Percentiles rank a stretch among this genome's conserved stretches.
Evolutionary conservation across 2,329 filamentous ascomycete genomes (phyloP).

Genomic region (Aspergillus sp.): DNA sequence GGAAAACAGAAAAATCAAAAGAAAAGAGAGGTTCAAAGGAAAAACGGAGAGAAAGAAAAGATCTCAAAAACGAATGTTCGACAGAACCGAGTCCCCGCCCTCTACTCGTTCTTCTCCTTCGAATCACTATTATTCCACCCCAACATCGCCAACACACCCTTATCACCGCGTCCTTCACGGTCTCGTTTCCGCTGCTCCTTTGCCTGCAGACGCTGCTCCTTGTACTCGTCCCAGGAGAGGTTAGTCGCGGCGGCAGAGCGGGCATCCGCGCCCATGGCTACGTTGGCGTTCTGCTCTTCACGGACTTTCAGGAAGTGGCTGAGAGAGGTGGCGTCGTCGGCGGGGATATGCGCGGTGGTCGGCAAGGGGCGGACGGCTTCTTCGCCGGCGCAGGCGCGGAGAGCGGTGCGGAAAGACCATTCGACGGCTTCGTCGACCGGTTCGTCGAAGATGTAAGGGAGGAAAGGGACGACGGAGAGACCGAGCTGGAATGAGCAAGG

Average conservation of each 20-base stretch:
- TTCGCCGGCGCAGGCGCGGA: slow-evolving; percentile 69
- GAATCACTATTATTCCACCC: slow-evolving; percentile 4
- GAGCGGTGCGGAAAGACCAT: slow-evolving; percentile 82
- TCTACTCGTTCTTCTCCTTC: slow-evolving; percentile 20
- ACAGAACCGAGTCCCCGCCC: no score
- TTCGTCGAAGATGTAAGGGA: slow-evolving; percentile 84
- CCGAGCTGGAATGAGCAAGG: slow-evolving; percentile 49
- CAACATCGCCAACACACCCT: slow-evolving; percentile 14
- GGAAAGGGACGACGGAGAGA: slow-evolving; percentile 73
- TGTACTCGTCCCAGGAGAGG: slow-evolving; percentile 38
- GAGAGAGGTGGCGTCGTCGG: slow-evolving; percentile 21
- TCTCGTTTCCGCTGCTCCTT: slow-evolving; percentile 27
- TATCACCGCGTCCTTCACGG: slow-evolving; percentile 20
- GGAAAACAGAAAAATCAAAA: background rate
- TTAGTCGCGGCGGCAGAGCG: slow-evolving; percentile 6
- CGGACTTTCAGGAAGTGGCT: slow-evolving; percentile 21
- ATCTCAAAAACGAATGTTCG: no score
- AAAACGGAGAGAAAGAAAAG: background rate
- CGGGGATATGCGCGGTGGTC: slow-evolving; percentile 5
- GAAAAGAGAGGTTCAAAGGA: background rate
- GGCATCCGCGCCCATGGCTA: background rate
- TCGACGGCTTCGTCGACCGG: slow-evolving; percentile 91
- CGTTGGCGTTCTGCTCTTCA: slow-evolving; percentile 15
- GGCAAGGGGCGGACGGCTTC: slow-evolving; percentile 48
- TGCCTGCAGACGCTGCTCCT: slow-evolving; percentile 27